Evolutionary conservation across 2,329 filamentous ascomycete species (phyloP).

Genomic region (Davidsoniella neocaledoniae): DNA sequence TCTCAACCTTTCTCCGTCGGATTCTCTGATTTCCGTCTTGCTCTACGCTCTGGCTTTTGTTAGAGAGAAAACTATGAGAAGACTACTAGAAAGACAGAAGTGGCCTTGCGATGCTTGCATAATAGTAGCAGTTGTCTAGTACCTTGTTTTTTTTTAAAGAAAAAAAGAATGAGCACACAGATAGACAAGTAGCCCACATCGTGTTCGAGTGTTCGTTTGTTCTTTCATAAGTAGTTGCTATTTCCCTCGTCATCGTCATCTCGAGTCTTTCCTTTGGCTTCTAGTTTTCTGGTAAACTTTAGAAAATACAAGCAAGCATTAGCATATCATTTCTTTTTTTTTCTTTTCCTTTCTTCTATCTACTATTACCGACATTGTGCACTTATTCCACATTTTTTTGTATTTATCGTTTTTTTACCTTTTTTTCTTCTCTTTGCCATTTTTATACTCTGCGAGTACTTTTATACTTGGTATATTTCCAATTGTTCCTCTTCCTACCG

Average conservation of each 20-base stretch:
- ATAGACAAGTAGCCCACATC: too few relatives aligned
- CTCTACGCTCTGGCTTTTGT: too few relatives aligned
- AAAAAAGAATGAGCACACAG: too few relatives aligned
- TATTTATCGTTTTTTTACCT: background rate
- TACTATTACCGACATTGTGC: too few relatives aligned
- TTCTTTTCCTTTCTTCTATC: background rate
- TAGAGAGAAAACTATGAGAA: too few relatives aligned
- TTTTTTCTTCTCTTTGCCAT: background rate
- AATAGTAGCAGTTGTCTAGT: too few relatives aligned
- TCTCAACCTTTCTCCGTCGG: too few relatives aligned
- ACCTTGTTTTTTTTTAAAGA: too few relatives aligned
- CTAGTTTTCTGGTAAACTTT: slow-evolving; percentile 4
- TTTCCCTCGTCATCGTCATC: slow-evolving; percentile 4
- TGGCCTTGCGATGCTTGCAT: too few relatives aligned
- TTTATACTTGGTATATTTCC: background rate
- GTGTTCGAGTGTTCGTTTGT: background rate
- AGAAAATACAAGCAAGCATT: background rate
- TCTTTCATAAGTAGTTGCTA: background rate
- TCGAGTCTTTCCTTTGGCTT: background rate
- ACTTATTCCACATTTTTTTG: background rate
- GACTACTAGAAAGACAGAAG: too few relatives aligned
- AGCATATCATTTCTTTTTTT: background rate
- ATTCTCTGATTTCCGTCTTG: too few relatives aligned
- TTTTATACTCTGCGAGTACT: background rate
- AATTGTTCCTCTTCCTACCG: background rate